Evolutionary conservation across 208 protist genomes (phyloP).

Genomic region (Trichomonas gallinae): DNA sequence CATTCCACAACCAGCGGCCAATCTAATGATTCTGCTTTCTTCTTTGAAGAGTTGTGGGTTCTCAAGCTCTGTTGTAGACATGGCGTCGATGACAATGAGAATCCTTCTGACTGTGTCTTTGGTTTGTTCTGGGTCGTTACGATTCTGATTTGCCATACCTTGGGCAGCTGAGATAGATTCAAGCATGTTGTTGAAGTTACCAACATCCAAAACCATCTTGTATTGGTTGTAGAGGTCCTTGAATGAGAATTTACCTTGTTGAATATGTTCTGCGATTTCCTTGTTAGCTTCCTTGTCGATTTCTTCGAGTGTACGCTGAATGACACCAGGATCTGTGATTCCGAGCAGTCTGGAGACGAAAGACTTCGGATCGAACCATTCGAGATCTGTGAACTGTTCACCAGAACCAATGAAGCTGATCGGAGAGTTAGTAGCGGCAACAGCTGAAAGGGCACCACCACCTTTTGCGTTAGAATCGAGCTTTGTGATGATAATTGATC

Average conservation of each 20-base stretch:
- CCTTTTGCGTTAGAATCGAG: constrained; percentile 95
- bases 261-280: constrained; percentile 31
- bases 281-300: constrained; percentile 32
- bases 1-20: not conserved
- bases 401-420: constrained; percentile 94
- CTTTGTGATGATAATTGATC: constrained; percentile 96
- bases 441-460: constrained; percentile 68
- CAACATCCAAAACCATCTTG: constrained; percentile 28
- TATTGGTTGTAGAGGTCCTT: constrained; percentile 41
- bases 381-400: constrained; percentile 88
- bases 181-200: not conserved
- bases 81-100: not conserved
- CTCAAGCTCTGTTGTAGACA: not conserved
- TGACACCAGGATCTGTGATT: constrained; percentile 69
- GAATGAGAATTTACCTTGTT: constrained; percentile 38
- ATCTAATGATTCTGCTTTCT: not conserved
- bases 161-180: not conserved
- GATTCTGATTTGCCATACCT: not conserved
- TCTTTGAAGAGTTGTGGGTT: not conserved
- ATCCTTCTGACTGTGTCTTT: not conserved
- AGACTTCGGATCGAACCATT: constrained; percentile 54
- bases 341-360: constrained; percentile 60
- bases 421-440: constrained; percentile 82
- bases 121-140: not conserved
- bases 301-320: constrained; percentile 33